Evolutionary conservation across 371 early-diverging fungal species (phyloP).

Genomic region (Rhizomucor pusillus): DNA sequence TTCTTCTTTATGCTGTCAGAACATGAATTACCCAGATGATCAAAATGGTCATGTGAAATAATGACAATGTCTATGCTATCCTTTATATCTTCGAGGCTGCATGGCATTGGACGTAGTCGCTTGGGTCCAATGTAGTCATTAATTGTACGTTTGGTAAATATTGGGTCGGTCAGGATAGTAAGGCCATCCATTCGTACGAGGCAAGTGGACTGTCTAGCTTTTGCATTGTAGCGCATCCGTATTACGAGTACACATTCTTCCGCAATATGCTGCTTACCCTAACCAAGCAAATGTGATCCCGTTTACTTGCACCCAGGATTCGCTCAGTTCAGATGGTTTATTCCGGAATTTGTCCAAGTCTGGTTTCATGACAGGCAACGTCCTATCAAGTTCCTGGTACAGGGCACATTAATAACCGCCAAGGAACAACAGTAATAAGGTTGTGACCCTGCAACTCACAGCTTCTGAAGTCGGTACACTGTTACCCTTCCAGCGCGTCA

Average conservation of each 20-base stretch:
- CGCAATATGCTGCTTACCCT: constrained; percentile 22
- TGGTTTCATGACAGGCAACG: constrained; percentile 49
- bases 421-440: too few relatives aligned
- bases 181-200: constrained; percentile 56
- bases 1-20: neutral
- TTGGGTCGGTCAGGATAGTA: constrained; percentile 61
- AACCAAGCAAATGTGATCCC: constrained; percentile 48
- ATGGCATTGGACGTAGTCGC: constrained; percentile 50
- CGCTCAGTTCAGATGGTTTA: constrained; percentile 6
- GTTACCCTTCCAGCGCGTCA: constrained; percentile 44
- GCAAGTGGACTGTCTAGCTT: constrained; percentile 58
- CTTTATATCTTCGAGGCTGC: constrained; percentile 45
- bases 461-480: constrained; percentile 36
- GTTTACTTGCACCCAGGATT: constrained; percentile 20
- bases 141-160: constrained; percentile 44
- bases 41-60: constrained; percentile 58
- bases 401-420: neutral
- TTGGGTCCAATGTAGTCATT: constrained; percentile 52
- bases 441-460: constrained; percentile 16
- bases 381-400: constrained; percentile 26
- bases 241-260: neutral
- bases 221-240: neutral
- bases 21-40: constrained; percentile 49
- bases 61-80: constrained; percentile 50
- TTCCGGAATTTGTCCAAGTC: constrained; percentile 12